Evolutionary conservation across 768 basidiomycete genomes (phyloP).

Genomic region (Cyathus striatus): DNA sequence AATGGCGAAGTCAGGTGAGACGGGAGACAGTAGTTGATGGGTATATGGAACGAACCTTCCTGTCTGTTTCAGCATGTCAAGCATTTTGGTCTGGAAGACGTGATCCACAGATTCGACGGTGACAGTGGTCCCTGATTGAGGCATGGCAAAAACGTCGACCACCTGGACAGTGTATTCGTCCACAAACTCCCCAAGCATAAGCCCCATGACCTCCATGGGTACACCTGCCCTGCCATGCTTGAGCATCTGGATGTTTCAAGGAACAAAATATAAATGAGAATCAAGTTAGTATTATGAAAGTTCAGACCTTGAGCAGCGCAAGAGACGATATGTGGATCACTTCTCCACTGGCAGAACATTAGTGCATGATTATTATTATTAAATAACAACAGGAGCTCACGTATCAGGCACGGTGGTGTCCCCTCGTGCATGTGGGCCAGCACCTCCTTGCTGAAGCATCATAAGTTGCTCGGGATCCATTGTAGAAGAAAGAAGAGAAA

Average conservation of each 20-base stretch:
- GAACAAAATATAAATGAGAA: neutral
- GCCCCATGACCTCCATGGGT: slow-evolving; percentile 99
- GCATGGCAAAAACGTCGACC: slow-evolving; percentile 98
- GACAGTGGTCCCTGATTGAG: slow-evolving; percentile 95
- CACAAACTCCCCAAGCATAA: slow-evolving; percentile 97
- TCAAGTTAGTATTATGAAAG: slow-evolving; percentile 7
- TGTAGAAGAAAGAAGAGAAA: slow-evolving; percentile 10
- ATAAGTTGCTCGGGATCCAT: slow-evolving; percentile 46
- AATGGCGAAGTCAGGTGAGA: neutral
- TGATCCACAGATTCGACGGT: slow-evolving; percentile 98
- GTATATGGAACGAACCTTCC: slow-evolving; percentile 70
- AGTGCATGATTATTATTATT: slow-evolving; percentile 3
- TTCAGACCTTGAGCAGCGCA: slow-evolving; percentile 95
- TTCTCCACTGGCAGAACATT: slow-evolving; percentile 59
- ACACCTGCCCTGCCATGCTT: slow-evolving; percentile 99
- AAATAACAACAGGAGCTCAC: slow-evolving; percentile 30
- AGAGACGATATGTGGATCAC: slow-evolving; percentile 96
- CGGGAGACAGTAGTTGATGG: slow-evolving; percentile 9
- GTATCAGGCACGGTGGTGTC: slow-evolving; percentile 71
- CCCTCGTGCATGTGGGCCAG: slow-evolving; percentile 31
- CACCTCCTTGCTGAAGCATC: slow-evolving; percentile 44
- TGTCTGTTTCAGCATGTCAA: slow-evolving; percentile 99
- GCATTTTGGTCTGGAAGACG: slow-evolving; percentile 97
- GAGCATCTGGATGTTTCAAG: slow-evolving; percentile 70
- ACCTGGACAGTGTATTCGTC: slow-evolving; percentile 96